Evolutionary conservation across 2,329 filamentous ascomycete genomes (phyloP).

Genomic region (Penicillium italicum): DNA sequence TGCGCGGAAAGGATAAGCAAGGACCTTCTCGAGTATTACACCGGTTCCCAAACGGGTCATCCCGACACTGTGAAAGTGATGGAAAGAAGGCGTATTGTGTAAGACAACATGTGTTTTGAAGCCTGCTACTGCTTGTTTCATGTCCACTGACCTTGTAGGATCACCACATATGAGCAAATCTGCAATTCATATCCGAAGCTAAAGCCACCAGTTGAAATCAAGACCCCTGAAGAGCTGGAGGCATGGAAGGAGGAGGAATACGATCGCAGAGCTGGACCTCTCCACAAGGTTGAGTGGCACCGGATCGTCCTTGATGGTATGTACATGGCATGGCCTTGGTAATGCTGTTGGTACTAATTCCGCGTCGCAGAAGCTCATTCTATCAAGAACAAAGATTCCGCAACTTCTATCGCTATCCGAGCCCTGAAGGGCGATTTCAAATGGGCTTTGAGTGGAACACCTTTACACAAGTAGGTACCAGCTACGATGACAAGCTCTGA

Average conservation of each 20-base stretch:
- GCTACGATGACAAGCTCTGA: too few species aligned
- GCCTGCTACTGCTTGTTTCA: too few species aligned
- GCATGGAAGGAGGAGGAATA: constrained; percentile 23
- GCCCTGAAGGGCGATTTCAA: constrained; percentile 34
- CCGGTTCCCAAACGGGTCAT: constrained; percentile 21
- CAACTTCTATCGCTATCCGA: constrained; percentile 37
- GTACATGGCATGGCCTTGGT: not conserved
- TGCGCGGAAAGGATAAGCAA: constrained; percentile 20
- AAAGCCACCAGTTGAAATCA: constrained; percentile 16
- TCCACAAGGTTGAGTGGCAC: constrained; percentile 37
- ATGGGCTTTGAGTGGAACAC: constrained; percentile 42
- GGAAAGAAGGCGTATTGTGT: not conserved
- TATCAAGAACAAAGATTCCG: constrained; percentile 37
- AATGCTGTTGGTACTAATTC: not conserved
- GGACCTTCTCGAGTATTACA: constrained; percentile 24
- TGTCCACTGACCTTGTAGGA: constrained; percentile 18
- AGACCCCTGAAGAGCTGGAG: constrained; percentile 17
- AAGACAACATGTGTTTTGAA: not conserved
- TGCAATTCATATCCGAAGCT: constrained; percentile 32
- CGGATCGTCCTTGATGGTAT: constrained; percentile 43
- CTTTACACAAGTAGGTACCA: constrained; percentile 35
- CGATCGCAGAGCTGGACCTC: constrained; percentile 26
- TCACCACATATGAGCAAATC: constrained; percentile 41
- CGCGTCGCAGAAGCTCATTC: constrained; percentile 29
- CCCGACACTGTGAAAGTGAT: constrained; percentile 26